Percentiles rank a stretch among this genome's conserved stretches.
phyloP scores from a whole-genome alignment of 108 stramenopile genomes.

The Nitzschia palea region DNA sequence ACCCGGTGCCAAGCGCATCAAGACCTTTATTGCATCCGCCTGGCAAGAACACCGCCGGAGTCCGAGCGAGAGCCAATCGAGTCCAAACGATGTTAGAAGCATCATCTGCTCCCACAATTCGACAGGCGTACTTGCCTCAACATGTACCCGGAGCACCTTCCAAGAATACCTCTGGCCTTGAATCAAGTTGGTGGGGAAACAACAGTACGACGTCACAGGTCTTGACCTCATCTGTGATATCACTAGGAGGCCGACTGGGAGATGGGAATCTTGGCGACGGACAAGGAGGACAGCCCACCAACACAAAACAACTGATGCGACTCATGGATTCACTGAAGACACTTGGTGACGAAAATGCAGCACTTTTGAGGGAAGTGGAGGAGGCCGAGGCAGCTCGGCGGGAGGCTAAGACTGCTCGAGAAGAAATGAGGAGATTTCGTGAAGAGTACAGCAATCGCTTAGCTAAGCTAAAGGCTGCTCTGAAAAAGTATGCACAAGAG shows the following conservation, averaged over 20 bases:
- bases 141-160: conserved; percentile 19
- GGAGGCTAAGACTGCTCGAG: conserved; percentile 75
- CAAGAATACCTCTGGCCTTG: conserved; percentile 46
- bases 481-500: conserved; percentile 65
- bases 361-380: conserved; percentile 78
- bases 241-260: conserved; percentile 29
- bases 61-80: conserved; percentile 76
- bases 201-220: conserved; percentile 54
- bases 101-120: conserved; percentile 13
- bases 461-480: conserved; percentile 55
- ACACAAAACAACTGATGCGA: conserved; percentile 84
- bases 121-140: conserved; percentile 26
- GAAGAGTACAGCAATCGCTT: conserved; percentile 68
- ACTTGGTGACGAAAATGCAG: conserved; percentile 85
- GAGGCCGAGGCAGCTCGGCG: conserved; percentile 69
- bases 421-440: conserved; percentile 75
- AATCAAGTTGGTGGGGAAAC: conserved; percentile 87
- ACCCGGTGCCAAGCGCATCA: conserved; percentile 24
- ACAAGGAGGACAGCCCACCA: conserved; percentile 32
- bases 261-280: background rate
- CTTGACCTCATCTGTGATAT: conserved; percentile 57
- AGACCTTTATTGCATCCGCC: conserved; percentile 17
- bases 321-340: conserved; percentile 82
- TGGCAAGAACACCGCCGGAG: conserved; percentile 27
- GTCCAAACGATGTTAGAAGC: conserved; percentile 63